These are phyloP conservation scores for Leishmania gerbilli DNA, from an alignment of 208 protist genomes.

Conservation along the genomic window DNA sequence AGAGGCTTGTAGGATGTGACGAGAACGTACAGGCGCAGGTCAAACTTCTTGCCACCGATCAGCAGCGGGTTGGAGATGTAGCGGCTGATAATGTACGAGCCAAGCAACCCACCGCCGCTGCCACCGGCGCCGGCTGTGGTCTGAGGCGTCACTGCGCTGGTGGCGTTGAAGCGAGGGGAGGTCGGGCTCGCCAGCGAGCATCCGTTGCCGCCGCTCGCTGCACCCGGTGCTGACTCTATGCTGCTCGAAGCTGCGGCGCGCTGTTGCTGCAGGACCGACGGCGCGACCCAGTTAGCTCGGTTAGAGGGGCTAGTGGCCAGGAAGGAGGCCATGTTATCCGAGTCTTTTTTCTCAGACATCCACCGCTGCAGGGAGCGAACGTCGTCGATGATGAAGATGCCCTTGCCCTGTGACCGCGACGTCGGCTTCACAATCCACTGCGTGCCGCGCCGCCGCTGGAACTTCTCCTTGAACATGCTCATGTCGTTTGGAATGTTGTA, in stretches of 20 bases:
- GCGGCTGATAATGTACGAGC: constrained; percentile 90
- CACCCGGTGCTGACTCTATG: constrained; percentile 8
- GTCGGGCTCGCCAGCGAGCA: neutral
- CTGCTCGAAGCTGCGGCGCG: constrained; percentile 10
- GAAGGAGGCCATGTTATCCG: constrained; percentile 37
- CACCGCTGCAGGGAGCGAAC: constrained; percentile 87
- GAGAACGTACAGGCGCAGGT: constrained; percentile 97
- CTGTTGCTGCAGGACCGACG: constrained; percentile 22
- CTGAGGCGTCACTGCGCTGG: neutral
- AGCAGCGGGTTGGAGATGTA: constrained; percentile 97
- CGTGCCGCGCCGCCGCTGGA: constrained; percentile 65
- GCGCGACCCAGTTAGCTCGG: constrained; percentile 12
- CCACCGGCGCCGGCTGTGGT: neutral
- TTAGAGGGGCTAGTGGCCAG: constrained; percentile 17
- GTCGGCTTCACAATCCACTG: constrained; percentile 98
- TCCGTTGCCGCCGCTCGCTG: constrained; percentile 10
- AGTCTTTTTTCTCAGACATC: constrained; percentile 68
- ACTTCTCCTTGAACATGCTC: constrained; percentile 95
- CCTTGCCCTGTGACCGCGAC: constrained; percentile 92
- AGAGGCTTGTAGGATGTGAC: constrained; percentile 94
- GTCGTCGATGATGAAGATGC: constrained; percentile 96
- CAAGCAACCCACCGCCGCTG: constrained; percentile 21
- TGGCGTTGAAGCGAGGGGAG: neutral
- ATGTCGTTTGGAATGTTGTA: constrained; percentile 95
- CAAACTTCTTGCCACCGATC: constrained; percentile 97